Conservation (phyloP, 768 basidiomycete species). For the Wakefieldia striispora region DNA sequence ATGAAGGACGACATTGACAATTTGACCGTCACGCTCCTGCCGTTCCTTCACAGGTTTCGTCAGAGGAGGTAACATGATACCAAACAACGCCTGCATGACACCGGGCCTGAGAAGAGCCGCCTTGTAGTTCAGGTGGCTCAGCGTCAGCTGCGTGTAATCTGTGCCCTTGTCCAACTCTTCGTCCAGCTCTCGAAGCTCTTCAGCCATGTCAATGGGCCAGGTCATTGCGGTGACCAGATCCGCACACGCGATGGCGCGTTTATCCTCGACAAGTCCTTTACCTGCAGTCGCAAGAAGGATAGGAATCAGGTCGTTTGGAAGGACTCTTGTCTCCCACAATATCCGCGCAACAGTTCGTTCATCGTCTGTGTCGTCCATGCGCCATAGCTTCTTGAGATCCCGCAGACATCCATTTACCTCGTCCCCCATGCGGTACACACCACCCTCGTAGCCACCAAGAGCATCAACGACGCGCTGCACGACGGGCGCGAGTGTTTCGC, state of each 20-base stretch:
- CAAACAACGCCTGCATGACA: slow-evolving; percentile 69
- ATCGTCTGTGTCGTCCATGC: slow-evolving; percentile 95
- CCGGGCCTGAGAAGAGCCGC: slow-evolving; percentile 61
- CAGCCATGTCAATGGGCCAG: slow-evolving; percentile 96
- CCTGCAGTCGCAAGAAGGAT: slow-evolving; percentile 82
- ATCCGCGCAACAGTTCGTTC: slow-evolving; percentile 94
- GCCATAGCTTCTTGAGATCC: slow-evolving; percentile 94
- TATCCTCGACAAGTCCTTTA: slow-evolving; percentile 74
- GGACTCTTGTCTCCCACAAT: slow-evolving; percentile 83
- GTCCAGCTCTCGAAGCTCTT: slow-evolving; percentile 88
- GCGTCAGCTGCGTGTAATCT: slow-evolving; percentile 83
- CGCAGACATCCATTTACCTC: slow-evolving; percentile 82
- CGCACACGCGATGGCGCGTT: slow-evolving; percentile 75
- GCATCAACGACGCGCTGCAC: slow-evolving; percentile 77
- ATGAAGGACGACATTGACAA: slow-evolving; percentile 86
- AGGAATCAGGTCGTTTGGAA: slow-evolving; percentile 85
- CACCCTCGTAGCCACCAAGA: slow-evolving; percentile 70
- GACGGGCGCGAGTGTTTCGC: slow-evolving; percentile 61
- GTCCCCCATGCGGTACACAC: slow-evolving; percentile 74
- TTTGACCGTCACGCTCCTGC: slow-evolving; percentile 75
- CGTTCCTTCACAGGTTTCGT: slow-evolving; percentile 69
- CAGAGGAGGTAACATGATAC: slow-evolving; percentile 74
- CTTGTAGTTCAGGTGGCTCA: slow-evolving; percentile 89
- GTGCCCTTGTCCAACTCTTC: slow-evolving; percentile 76
- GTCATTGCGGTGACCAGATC: slow-evolving; percentile 97